Evolutionary conservation across 257 asterid genomes (phyloP), one percentile per base, ranked within the genome.

Genomic region (Anisodus tanguticus): DNA sequence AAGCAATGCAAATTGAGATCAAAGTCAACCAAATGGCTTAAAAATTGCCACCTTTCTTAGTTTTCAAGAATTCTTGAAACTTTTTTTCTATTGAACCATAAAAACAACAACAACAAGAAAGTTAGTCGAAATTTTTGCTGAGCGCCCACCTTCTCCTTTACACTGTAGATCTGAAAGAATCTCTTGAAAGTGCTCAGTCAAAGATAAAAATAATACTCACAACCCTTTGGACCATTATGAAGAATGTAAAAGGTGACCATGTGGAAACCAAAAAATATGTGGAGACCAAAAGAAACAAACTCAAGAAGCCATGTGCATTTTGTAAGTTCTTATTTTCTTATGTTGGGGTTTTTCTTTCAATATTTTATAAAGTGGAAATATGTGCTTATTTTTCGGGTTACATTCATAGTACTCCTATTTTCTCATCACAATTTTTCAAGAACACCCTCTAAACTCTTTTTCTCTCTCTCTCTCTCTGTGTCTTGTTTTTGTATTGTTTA

Each of bases 221-320:
- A 78, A 80, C 72, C 79, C 79, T 86, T 86, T 84, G 91, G 93
- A 88, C 90, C 86, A 83, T 74, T 76, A 89, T 80, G 85, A 82
- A 84, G 89, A 90, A 91, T 60, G 83, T 83, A 53, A 85, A 90
- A 90, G 92, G 90, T 89, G 84, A 71, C 89, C 94, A 91, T 90
- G 95, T 90, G 95, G 26, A 22, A 22, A 22, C 26, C 26, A 22
- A 22, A 22, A 22, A 22, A 22, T 22, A 22, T 22, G 26, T 31
- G 35, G 81, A 76, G 81, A 76, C 81, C 81, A 76, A 80, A 64
- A 74, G 82, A 79, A 47, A 85, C 69, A 85, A 86, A 83, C 82
- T 54, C 85, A 88, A 89, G 91, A 87, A 85, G 86, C 85, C 94
- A 89, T 89, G 86, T 87, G 90, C 87, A 9, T 80, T 57, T 71